phyloP scores from a whole-genome alignment of 139 green algal species.

The Cymbomonas tetramitiformis region DNA sequence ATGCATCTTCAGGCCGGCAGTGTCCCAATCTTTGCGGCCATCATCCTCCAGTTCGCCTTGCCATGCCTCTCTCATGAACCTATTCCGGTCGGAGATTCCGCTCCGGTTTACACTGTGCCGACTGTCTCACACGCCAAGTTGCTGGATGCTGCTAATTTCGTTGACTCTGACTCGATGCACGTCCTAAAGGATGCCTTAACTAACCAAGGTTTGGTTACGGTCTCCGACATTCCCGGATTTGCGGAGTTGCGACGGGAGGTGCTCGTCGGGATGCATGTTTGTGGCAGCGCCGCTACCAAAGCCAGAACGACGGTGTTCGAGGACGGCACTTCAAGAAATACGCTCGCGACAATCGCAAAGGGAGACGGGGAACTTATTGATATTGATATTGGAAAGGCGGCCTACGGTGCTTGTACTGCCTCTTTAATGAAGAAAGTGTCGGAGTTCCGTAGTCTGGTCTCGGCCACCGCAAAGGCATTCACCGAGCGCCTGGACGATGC shows the following conservation, averaged over 20 bases:
- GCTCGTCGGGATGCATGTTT: too few relatives aligned
- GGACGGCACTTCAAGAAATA: constrained; percentile 5
- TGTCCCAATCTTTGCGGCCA: too few relatives aligned
- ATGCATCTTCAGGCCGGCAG: too few relatives aligned
- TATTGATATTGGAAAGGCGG: constrained; percentile 2
- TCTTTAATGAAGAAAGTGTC: too few relatives aligned
- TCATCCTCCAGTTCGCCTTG: too few relatives aligned
- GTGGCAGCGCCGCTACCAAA: too few relatives aligned
- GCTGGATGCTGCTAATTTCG: too few relatives aligned
- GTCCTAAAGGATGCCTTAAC: constrained; percentile 1
- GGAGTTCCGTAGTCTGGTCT: background rate
- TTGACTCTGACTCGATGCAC: too few relatives aligned
- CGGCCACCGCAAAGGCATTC: background rate
- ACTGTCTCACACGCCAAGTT: too few relatives aligned
- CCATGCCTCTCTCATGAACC: too few relatives aligned
- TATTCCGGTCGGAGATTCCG: too few relatives aligned
- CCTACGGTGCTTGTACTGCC: background rate
- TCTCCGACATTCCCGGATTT: constrained; percentile 1
- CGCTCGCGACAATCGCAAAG: background rate
- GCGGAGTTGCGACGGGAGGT: background rate
- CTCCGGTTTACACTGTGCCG: too few relatives aligned
- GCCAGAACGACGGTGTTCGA: background rate
- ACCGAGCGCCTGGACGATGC: background rate
- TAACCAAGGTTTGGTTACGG: constrained; percentile 3
- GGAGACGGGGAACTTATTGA: background rate